phyloP scores from a whole-genome alignment of 2,329 filamentous ascomycete species.

The Decorospora gaudefroyi region DNA sequence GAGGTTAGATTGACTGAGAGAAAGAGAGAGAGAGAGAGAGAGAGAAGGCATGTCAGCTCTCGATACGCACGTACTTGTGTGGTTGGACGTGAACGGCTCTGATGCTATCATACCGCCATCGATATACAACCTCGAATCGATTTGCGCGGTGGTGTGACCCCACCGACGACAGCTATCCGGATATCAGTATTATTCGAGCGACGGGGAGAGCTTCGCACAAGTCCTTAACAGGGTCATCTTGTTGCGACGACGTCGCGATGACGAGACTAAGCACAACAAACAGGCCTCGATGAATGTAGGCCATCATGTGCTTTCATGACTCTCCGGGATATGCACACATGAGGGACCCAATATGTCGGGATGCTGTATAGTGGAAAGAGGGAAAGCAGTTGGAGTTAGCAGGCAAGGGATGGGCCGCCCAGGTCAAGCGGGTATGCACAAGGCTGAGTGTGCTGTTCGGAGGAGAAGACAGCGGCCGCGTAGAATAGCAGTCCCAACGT shows the following conservation, averaged over 20 bases:
- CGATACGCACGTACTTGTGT: conserved; percentile 57
- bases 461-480: conserved; percentile 24
- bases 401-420: conserved; percentile 18
- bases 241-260: conserved; percentile 31
- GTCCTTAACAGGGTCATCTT: conserved; percentile 60
- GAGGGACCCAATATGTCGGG: conserved; percentile 19
- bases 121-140: conserved; percentile 64
- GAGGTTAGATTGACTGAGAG: conserved; percentile 19
- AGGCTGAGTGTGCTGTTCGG: conserved; percentile 33
- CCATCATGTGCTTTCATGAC: conserved; percentile 42
- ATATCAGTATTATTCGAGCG: not conserved
- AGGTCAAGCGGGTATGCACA: conserved; percentile 28
- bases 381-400: conserved; percentile 16
- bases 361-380: conserved; percentile 13
- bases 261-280: conserved; percentile 37
- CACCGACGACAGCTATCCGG: conserved; percentile 46
- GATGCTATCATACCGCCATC: conserved; percentile 53
- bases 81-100: conserved; percentile 47
- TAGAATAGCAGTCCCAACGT: conserved; percentile 22
- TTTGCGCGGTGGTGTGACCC: conserved; percentile 64
- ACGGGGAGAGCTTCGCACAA: conserved; percentile 42
- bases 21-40: too few species aligned
- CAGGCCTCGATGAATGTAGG: conserved; percentile 33
- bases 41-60: not conserved
- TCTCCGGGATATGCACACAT: conserved; percentile 17